Base-by-base conservation (phyloP, 768 basidiomycete species). In the Chiua virens region DNA sequence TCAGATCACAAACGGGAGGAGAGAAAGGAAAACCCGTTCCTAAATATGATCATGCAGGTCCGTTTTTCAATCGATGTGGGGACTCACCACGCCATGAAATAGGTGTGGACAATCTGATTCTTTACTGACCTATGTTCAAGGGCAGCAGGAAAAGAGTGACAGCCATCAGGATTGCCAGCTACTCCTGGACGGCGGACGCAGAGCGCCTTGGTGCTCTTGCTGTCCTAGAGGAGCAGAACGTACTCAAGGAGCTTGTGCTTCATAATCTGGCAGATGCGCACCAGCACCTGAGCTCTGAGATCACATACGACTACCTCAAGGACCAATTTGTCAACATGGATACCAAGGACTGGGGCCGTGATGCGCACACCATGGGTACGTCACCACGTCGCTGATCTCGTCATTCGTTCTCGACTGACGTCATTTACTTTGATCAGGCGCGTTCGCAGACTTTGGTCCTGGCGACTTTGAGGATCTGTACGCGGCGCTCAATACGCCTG, bases 81-180 rank as follows among this genome's bases (percentile, higher is more conserved):
- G n/a, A n/a, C n/a, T n/a, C n/a, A n/a, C n/a, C n/a, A n/a, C n/a
- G n/a, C n/a, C n/a, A n/a, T n/a, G n/a, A n/a, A n/a, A n/a, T n/a
- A n/a, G n/a, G n/a, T n/a, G n/a, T n/a, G n/a, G n/a, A n/a, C n/a
- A n/a, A n/a, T n/a, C n/a, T n/a, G n/a, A 54, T 68, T 74, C 4
- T 67, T 55, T 54, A 79, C 75, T 1, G 77, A 78, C 56, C 58
- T 67, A 61, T 0, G 63, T 66, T 1, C 60, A n/a, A n/a, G n/a
- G n/a, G n/a, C n/a, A n/a, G n/a, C n/a, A n/a, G n/a, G n/a, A n/a
- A n/a, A n/a, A n/a, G n/a, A n/a, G n/a, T n/a, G n/a, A n/a, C n/a
- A n/a, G n/a, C n/a, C n/a, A n/a, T n/a, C n/a, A n/a, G 78, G 8
- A 73, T 78, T 9, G 74, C 71, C 4, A 75, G 73, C 43, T 78